Evolutionary conservation across 2,329 filamentous ascomycete genomes (phyloP).

Genomic region (Diaporthe helianthi): DNA sequence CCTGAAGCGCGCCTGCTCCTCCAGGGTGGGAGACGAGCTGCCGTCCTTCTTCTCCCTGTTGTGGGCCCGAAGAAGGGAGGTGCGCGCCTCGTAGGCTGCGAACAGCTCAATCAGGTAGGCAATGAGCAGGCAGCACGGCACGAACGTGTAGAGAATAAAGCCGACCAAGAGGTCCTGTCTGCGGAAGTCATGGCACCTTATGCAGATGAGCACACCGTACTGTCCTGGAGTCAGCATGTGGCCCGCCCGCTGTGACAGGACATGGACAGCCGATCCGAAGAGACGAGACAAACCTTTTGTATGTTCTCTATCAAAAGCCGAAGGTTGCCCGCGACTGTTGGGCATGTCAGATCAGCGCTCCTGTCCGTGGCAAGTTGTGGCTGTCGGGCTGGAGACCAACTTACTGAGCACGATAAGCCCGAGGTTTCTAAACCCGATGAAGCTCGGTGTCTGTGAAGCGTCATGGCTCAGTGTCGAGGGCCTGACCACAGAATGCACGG

Average conservation of each 20-base stretch:
- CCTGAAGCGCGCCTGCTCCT: slow-evolving; percentile 71
- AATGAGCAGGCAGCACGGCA: slow-evolving; percentile 88
- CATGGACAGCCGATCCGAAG: slow-evolving; percentile 28
- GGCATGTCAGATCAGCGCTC: not conserved
- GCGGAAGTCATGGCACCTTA: slow-evolving; percentile 88
- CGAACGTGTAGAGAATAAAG: slow-evolving; percentile 79
- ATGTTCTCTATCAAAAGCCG: slow-evolving; percentile 96
- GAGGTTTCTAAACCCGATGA: slow-evolving; percentile 92
- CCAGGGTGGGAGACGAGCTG: slow-evolving; percentile 61
- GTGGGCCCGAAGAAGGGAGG: slow-evolving; percentile 50
- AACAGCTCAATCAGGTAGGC: slow-evolving; percentile 89
- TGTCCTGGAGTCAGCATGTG: slow-evolving; percentile 47
- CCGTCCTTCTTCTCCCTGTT: slow-evolving; percentile 54
- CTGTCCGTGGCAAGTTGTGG: not conserved
- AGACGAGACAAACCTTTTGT: slow-evolving; percentile 71
- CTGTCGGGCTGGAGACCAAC: slow-evolving; percentile 36
- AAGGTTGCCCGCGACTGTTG: slow-evolving; percentile 85
- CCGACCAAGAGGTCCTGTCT: slow-evolving; percentile 79
- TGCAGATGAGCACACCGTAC: slow-evolving; percentile 94
- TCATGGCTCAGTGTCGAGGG: slow-evolving; percentile 90
- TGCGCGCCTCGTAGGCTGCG: slow-evolving; percentile 80
- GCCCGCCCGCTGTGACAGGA: not conserved
- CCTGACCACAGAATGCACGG: slow-evolving; percentile 75
- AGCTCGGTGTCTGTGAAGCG: slow-evolving; percentile 76
- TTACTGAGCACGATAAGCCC: slow-evolving; percentile 91